Evolutionary conservation across 1,284 basidiomycete species (phyloP).

Genomic region (Ustilago tritici): DNA sequence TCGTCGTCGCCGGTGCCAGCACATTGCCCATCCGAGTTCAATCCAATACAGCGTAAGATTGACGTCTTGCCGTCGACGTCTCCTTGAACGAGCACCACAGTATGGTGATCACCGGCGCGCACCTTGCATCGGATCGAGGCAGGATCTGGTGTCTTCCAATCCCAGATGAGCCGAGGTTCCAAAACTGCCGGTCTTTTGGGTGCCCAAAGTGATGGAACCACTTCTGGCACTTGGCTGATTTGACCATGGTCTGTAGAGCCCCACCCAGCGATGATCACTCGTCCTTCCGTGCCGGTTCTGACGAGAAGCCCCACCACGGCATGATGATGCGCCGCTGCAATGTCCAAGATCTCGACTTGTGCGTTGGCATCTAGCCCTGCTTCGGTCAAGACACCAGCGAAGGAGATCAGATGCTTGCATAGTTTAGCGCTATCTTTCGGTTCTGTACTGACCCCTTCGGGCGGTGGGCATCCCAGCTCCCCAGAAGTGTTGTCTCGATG

Average conservation of each 20-base stretch:
- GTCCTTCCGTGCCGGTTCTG: background rate
- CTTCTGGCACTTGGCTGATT: constrained; percentile 15
- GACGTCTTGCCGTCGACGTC: background rate
- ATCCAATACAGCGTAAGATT: constrained; percentile 27
- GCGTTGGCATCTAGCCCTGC: constrained; percentile 10
- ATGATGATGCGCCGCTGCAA: constrained; percentile 40
- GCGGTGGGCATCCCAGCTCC: constrained; percentile 26
- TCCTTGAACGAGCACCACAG: constrained; percentile 18
- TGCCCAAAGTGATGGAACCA: background rate
- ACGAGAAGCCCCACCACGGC: constrained; percentile 22
- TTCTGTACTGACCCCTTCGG: background rate
- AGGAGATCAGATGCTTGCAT: constrained; percentile 30
- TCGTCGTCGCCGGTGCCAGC: constrained; percentile 3
- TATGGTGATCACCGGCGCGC: constrained; percentile 38
- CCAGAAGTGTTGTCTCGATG: constrained; percentile 40
- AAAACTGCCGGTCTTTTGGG: constrained; percentile 22
- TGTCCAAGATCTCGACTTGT: constrained; percentile 12
- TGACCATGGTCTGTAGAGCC: constrained; percentile 48
- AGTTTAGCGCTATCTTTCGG: background rate
- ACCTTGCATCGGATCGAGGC: constrained; percentile 9
- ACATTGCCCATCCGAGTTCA: constrained; percentile 29
- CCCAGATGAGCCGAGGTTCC: constrained; percentile 38
- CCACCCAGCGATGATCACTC: constrained; percentile 36
- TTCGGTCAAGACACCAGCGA: constrained; percentile 15
- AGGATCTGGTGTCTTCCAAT: constrained; percentile 10